A percentile compares a stretch with the other conserved stretches of the same genome.
phyloP scores from a whole-genome alignment of 2,329 filamentous ascomycete genomes.

The Dactylellina haptotyla region DNA sequence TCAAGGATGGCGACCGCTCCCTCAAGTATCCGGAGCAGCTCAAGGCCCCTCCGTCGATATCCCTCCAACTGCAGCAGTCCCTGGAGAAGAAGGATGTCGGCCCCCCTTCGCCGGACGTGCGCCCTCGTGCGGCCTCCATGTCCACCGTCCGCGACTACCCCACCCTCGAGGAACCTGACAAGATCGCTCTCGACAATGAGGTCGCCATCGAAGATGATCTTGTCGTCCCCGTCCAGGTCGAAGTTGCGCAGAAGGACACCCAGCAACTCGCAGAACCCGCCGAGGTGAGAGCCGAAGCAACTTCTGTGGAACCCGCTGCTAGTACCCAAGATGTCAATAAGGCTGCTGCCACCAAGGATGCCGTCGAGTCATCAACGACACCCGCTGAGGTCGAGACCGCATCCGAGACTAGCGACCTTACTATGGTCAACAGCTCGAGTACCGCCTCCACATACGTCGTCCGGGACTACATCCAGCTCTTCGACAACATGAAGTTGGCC shows the following conservation, averaged over 20 bases:
- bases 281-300: slow-evolving; percentile 23
- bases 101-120: slow-evolving; percentile 35
- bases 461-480: slow-evolving; percentile 78
- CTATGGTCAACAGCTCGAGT: slow-evolving; percentile 64
- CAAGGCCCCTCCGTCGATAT: slow-evolving; percentile 40
- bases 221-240: slow-evolving; percentile 3
- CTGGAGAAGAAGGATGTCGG: slow-evolving; percentile 50
- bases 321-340: background rate
- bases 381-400: slow-evolving; percentile 55
- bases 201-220: slow-evolving; percentile 43
- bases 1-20: slow-evolving; percentile 55
- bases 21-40: slow-evolving; percentile 48
- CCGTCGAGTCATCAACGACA: background rate
- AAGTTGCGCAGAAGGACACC: slow-evolving; percentile 10
- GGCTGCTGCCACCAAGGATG: slow-evolving; percentile 1
- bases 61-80: slow-evolving; percentile 46
- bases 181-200: slow-evolving; percentile 25
- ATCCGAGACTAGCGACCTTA: slow-evolving; percentile 60
- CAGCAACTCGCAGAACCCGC: background rate
- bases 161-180: slow-evolving; percentile 45
- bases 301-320: background rate
- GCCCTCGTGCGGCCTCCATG: slow-evolving; percentile 50
- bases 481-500: slow-evolving; percentile 76
- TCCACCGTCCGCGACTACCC: slow-evolving; percentile 48
- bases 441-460: slow-evolving; percentile 71